Evolutionary conservation across 2,329 filamentous ascomycete genomes (phyloP).

Genomic region (Didymella segeticola): DNA sequence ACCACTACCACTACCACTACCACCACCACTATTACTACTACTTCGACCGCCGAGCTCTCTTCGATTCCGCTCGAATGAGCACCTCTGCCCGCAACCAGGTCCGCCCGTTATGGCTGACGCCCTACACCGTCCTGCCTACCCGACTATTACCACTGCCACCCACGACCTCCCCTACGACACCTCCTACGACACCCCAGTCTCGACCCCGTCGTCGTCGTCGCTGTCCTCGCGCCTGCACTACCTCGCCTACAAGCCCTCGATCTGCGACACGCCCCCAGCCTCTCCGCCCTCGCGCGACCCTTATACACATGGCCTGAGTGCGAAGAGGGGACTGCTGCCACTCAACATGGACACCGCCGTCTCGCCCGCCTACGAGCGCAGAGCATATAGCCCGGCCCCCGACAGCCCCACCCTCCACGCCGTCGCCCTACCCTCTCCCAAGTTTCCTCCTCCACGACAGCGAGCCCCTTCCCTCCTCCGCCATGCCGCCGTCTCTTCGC

Average conservation of each 20-base stretch:
- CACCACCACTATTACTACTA: too few species aligned
- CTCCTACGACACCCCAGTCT: conserved; percentile 7
- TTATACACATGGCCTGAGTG: conserved; percentile 18
- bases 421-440: conserved; percentile 47
- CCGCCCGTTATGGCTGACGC: conserved; percentile 40
- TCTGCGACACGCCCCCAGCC: conserved; percentile 42
- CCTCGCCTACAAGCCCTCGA: conserved; percentile 31
- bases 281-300: conserved; percentile 38
- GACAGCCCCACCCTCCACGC: conserved; percentile 42
- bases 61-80: conserved; percentile 41
- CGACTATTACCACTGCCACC: conserved; percentile 17
- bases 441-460: conserved; percentile 50
- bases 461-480: conserved; percentile 51
- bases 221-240: conserved; percentile 24
- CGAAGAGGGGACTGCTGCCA: conserved; percentile 25
- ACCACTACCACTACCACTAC: too few species aligned
- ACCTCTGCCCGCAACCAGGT: conserved; percentile 15
- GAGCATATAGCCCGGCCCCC: conserved; percentile 38
- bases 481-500: conserved; percentile 39
- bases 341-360: conserved; percentile 39
- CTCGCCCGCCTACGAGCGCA: conserved; percentile 35
- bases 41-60: conserved; percentile 27
- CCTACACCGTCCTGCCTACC: conserved; percentile 27
- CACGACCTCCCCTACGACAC: conserved; percentile 5
- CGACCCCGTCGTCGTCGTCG: conserved; percentile 7